Percentiles rank a stretch among this genome's conserved stretches.
phyloP scores from a whole-genome alignment of 768 basidiomycete genomes.

The Suillus americanus region DNA sequence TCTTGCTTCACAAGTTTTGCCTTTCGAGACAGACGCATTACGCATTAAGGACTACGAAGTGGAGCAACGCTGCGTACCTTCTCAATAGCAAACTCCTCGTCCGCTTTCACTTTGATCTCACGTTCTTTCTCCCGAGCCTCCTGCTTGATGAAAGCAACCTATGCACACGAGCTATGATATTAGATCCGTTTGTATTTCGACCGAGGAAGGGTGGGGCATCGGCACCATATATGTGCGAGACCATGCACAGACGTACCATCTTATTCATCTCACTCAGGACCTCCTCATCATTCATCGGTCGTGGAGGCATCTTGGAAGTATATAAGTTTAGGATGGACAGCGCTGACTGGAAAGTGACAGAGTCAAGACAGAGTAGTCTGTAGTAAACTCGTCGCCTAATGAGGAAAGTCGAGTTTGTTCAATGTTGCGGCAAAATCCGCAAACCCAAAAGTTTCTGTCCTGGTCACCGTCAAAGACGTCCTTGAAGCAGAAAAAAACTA shows the following conservation, averaged over 20 bases:
- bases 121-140: constrained; percentile 97
- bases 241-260: constrained; percentile 64
- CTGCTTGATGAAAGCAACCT: constrained; percentile 99
- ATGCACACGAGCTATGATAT: constrained; percentile 9
- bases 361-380: not conserved
- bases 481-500: constrained; percentile 22
- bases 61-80: constrained; percentile 54
- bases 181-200: constrained; percentile 9
- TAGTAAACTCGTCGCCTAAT: not conserved
- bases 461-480: constrained; percentile 9
- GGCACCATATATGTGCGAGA: constrained; percentile 4
- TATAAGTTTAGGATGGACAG: not conserved
- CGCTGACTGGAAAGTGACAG: not conserved
- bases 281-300: constrained; percentile 91
- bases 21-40: constrained; percentile 38
- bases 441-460: constrained; percentile 4
- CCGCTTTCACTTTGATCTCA: constrained; percentile 95
- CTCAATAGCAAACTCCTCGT: constrained; percentile 99
- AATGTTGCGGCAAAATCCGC: constrained; percentile 5
- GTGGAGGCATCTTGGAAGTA: constrained; percentile 56
- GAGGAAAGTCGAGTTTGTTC: not conserved
- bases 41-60: not conserved
- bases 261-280: constrained; percentile 97
- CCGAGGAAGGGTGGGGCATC: constrained; percentile 8
- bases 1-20: constrained; percentile 98